Conservation (phyloP, 371 early-diverging fungal species). For the Blastocladiella emersonii region DNA sequence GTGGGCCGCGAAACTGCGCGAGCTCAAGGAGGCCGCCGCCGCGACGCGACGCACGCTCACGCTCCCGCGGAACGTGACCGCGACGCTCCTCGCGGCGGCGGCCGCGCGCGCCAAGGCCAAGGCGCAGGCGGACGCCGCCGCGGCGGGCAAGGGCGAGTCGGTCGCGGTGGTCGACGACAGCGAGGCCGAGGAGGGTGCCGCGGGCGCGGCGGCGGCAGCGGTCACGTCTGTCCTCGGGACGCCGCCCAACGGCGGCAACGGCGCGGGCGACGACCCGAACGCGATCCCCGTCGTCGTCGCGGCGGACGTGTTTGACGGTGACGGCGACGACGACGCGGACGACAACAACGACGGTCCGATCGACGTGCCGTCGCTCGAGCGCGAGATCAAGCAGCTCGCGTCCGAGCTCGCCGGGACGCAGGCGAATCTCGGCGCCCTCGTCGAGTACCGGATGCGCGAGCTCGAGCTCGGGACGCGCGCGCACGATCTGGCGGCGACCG, state of each 20-base stretch:
- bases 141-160: too few relatives aligned
- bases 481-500: constrained; percentile 60
- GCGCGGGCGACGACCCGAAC: too few relatives aligned
- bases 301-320: not conserved
- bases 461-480: constrained; percentile 54
- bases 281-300: too few relatives aligned
- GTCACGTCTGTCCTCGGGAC: too few relatives aligned
- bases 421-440: constrained; percentile 49
- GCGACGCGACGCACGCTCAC: not conserved
- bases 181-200: too few relatives aligned
- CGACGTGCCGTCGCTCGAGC: not conserved
- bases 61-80: too few relatives aligned
- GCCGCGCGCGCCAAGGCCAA: not conserved
- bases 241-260: too few relatives aligned
- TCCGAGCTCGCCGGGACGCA: not conserved
- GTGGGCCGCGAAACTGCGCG: constrained; percentile 19
- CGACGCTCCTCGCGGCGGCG: not conserved
- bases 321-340: not conserved
- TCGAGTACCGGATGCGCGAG: constrained; percentile 69
- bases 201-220: too few relatives aligned
- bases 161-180: too few relatives aligned
- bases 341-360: not conserved
- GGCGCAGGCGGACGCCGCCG: not conserved
- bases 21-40: not conserved
- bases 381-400: not conserved